These are phyloP conservation scores for Gossypium longicalyx DNA, from an alignment of 345 rosid genomes.

Conservation along the genomic window DNA sequence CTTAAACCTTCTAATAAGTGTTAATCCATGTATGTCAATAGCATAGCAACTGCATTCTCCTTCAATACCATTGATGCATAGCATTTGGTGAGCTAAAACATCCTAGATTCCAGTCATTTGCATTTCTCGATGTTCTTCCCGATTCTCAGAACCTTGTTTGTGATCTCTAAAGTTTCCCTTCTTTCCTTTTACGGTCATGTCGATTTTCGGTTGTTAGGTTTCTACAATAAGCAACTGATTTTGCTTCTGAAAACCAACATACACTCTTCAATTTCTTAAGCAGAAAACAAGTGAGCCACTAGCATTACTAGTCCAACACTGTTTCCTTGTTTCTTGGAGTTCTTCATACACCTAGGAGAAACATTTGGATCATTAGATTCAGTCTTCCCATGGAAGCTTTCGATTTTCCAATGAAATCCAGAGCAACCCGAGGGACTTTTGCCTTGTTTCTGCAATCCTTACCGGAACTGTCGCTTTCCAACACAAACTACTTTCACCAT, in stretches of 20 bases:
- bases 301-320: background rate
- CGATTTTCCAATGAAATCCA: background rate
- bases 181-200: too few species aligned
- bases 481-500: background rate
- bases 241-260: constrained; percentile 7
- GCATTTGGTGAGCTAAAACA: background rate
- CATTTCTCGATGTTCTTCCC: too few species aligned
- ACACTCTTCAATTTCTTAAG: background rate
- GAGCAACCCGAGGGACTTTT: background rate
- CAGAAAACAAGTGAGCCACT: background rate
- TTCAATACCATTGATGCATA: background rate
- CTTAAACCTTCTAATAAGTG: too few species aligned
- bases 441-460: constrained; percentile 17
- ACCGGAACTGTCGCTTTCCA: background rate
- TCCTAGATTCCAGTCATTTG: background rate
- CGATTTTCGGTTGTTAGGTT: too few species aligned
- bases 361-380: background rate
- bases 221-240: background rate
- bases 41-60: background rate
- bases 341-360: background rate
- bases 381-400: background rate
- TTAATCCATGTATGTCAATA: background rate
- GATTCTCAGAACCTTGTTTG: too few species aligned
- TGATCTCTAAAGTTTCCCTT: too few species aligned
- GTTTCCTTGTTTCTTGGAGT: background rate